These are phyloP conservation scores for Alternaria angustiovoidea DNA, from an alignment of 2,329 filamentous ascomycete species.

Conservation along the genomic window DNA sequence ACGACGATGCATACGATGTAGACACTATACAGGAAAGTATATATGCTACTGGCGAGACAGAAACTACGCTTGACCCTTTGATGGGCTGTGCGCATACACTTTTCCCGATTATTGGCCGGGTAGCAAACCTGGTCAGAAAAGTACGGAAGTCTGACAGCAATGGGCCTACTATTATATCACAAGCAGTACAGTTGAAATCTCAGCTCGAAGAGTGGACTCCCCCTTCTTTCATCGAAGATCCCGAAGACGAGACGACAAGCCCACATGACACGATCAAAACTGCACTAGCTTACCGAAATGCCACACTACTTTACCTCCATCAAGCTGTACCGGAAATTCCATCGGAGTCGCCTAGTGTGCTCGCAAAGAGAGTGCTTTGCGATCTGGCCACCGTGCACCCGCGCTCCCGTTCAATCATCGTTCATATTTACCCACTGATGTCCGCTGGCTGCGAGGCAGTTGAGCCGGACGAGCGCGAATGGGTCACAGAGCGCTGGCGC, in stretches of 20 bases:
- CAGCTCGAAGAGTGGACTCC: constrained; percentile 69
- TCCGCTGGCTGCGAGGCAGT: constrained; percentile 72
- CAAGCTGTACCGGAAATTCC: constrained; percentile 74
- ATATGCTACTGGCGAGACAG: constrained; percentile 41
- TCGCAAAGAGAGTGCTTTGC: constrained; percentile 69
- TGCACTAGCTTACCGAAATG: constrained; percentile 72
- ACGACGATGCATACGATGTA: constrained; percentile 64
- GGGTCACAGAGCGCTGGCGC: constrained; percentile 70
- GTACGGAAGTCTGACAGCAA: constrained; percentile 66
- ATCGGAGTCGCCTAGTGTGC: constrained; percentile 62
- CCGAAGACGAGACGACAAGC: constrained; percentile 69
- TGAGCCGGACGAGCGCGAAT: constrained; percentile 67
- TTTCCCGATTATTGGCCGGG: constrained; percentile 72
- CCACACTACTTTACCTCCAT: constrained; percentile 71
- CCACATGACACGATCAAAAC: constrained; percentile 72
- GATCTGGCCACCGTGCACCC: constrained; percentile 70
- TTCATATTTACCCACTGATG: constrained; percentile 74
- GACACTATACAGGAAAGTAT: constrained; percentile 50
- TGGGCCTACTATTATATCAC: constrained; percentile 66
- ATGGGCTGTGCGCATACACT: constrained; percentile 74
- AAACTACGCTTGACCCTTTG: constrained; percentile 71
- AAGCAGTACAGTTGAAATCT: constrained; percentile 68
- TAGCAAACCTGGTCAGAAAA: constrained; percentile 70
- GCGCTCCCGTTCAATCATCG: constrained; percentile 68
- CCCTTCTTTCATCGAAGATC: constrained; percentile 65